phyloP scores from a whole-genome alignment of 2,329 filamentous ascomycete genomes.

The Aspergillus pseudoterreus region DNA sequence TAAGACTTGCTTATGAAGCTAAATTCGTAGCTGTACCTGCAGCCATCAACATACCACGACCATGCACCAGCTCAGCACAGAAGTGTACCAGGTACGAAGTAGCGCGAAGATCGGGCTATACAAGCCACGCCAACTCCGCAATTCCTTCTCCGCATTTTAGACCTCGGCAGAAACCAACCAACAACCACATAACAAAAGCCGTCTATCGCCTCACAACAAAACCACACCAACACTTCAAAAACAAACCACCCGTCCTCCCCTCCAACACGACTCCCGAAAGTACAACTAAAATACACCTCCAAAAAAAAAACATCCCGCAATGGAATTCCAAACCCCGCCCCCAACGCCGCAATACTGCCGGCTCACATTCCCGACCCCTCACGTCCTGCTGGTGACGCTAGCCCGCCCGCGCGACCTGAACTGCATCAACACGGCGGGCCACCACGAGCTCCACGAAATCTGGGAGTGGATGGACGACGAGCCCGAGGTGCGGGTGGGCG shows the following conservation, averaged over 20 bases:
- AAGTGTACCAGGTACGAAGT: neutral
- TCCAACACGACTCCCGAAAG: neutral
- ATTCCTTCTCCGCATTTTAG: constrained; percentile 9
- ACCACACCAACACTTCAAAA: too few relatives aligned
- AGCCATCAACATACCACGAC: too few relatives aligned
- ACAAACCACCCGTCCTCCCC: neutral
- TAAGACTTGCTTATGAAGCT: neutral
- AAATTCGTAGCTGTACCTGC: neutral
- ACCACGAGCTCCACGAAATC: constrained; percentile 40
- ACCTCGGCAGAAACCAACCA: constrained; percentile 8
- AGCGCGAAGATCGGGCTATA: neutral
- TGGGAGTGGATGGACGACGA: constrained; percentile 47
- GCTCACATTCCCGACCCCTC: constrained; percentile 42
- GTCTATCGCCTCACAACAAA: too few relatives aligned
- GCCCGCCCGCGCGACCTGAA: constrained; percentile 43
- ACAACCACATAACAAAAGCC: neutral
- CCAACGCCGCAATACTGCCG: constrained; percentile 29
- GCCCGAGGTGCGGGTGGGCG: constrained; percentile 36
- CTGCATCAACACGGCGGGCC: constrained; percentile 41
- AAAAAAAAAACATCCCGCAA: constrained; percentile 8
- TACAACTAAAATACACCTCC: too few relatives aligned
- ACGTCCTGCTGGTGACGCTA: constrained; percentile 48
- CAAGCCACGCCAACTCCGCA: neutral
- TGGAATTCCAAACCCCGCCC: constrained; percentile 29
- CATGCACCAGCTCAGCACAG: too few relatives aligned